A percentile compares a stretch with the other conserved stretches of the same genome.
Evolutionary conservation across 352 stramenopile species (phyloP).

Genomic region (Globisporangium parvum): DNA sequence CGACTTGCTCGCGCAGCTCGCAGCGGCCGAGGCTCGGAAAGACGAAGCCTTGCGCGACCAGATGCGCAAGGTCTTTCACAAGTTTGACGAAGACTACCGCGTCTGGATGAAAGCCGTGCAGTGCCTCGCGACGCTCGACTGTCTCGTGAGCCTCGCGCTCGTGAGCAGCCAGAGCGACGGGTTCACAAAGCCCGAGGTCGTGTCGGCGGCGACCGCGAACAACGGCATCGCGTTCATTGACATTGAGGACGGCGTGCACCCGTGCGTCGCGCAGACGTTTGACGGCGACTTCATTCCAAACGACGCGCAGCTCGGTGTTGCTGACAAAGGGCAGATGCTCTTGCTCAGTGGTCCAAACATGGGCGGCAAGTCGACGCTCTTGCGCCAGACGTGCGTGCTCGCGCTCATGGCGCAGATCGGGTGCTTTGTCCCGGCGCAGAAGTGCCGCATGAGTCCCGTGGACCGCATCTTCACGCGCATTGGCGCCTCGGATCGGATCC

Average conservation of each 20-base stretch:
- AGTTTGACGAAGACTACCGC: constrained; percentile 93
- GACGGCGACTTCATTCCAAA: constrained; percentile 96
- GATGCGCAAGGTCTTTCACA: constrained; percentile 92
- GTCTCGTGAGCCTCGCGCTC: constrained; percentile 91
- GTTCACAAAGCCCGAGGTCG: constrained; percentile 89
- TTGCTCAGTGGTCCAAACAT: constrained; percentile 98
- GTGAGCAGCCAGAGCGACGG: constrained; percentile 91
- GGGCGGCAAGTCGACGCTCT: constrained; percentile 97
- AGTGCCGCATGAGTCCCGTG: constrained; percentile 92
- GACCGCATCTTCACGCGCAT: constrained; percentile 99
- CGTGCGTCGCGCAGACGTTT: constrained; percentile 87
- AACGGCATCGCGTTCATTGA: constrained; percentile 69
- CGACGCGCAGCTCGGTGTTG: constrained; percentile 88
- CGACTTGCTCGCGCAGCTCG: constrained; percentile 66
- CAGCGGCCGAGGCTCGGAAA: constrained; percentile 70
- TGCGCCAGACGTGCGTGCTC: constrained; percentile 97
- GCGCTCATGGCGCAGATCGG: constrained; percentile 98
- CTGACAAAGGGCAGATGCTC: constrained; percentile 65
- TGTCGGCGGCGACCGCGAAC: constrained; percentile 55
- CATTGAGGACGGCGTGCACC: constrained; percentile 93
- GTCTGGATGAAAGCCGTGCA: constrained; percentile 93
- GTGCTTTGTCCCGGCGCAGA: constrained; percentile 96
- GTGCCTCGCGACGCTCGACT: constrained; percentile 93
- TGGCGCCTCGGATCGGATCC: constrained; percentile 96
- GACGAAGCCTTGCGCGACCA: constrained; percentile 85